Evolutionary conservation across 768 basidiomycete species (phyloP).

Genomic region (Cyclocybe cylindracea): DNA sequence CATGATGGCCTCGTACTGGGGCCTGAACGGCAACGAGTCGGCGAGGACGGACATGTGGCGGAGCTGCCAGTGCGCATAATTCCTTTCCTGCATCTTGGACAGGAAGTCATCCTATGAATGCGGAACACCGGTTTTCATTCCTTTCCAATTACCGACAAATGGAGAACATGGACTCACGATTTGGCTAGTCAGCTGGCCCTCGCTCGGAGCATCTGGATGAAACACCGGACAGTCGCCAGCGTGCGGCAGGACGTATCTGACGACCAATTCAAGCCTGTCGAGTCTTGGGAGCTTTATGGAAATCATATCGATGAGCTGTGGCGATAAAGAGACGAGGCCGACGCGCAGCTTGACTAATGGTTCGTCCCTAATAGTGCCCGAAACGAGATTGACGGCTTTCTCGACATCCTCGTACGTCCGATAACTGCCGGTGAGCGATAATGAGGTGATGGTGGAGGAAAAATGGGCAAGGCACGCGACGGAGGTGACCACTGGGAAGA

Average conservation of each 20-base stretch:
- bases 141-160: neutral
- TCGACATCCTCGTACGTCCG: constrained; percentile 37
- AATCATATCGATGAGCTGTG: constrained; percentile 42
- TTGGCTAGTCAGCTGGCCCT: constrained; percentile 23
- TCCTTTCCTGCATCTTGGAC: constrained; percentile 31
- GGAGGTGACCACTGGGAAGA: constrained; percentile 38
- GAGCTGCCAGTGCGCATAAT: constrained; percentile 33
- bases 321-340: constrained; percentile 41
- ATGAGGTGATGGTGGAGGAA: constrained; percentile 30
- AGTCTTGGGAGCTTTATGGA: constrained; percentile 36
- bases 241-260: constrained; percentile 37
- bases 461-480: constrained; percentile 34
- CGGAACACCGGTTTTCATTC: neutral
- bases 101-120: constrained; percentile 31
- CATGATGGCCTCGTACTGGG: constrained; percentile 29
- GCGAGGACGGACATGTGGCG: constrained; percentile 31
- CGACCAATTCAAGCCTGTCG: constrained; percentile 36
- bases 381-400: constrained; percentile 26
- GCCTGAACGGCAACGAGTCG: constrained; percentile 31
- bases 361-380: constrained; percentile 13
- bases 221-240: constrained; percentile 13
- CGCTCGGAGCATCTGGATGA: constrained; percentile 2
- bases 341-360: constrained; percentile 35
- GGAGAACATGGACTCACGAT: constrained; percentile 22
- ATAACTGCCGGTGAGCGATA: constrained; percentile 41